A percentile compares a stretch with the other conserved stretches of the same genome.
phyloP scores from a whole-genome alignment of 306 rosid genomes.

The Myrica gale region DNA sequence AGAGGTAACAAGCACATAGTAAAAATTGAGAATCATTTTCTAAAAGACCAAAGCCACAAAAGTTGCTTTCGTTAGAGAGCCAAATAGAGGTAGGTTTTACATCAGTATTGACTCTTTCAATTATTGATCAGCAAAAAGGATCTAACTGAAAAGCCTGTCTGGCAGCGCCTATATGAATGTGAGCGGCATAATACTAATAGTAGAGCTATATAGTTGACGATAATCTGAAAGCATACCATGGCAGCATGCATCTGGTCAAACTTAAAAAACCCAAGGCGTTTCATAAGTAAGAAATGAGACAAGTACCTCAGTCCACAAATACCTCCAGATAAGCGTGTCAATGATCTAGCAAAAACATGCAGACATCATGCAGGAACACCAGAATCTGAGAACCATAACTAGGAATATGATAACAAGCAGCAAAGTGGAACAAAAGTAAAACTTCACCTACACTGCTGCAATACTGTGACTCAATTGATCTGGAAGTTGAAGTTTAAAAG shows the following conservation, averaged over 20 bases:
- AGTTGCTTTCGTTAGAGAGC: background rate
- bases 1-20: background rate
- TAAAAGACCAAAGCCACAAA: background rate
- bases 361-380: conserved; percentile 20
- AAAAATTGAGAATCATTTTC: background rate
- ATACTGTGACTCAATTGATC: background rate
- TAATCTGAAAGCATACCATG: background rate
- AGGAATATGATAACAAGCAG: conserved; percentile 22
- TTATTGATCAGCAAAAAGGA: too few species aligned
- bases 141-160: background rate
- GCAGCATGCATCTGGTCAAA: background rate
- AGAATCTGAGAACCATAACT: conserved; percentile 28
- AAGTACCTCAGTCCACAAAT: conserved; percentile 25
- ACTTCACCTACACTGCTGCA: background rate
- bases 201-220: background rate
- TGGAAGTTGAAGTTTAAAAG: background rate
- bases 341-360: conserved; percentile 15
- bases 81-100: background rate
- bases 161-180: background rate
- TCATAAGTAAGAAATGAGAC: conserved; percentile 20
- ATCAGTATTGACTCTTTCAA: background rate
- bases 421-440: conserved; percentile 9
- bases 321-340: conserved; percentile 22
- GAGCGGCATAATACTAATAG: background rate
- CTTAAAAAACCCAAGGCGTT: background rate